These are phyloP conservation scores for Aspergillus spinulosporus DNA, from an alignment of 2,329 filamentous ascomycete species.

Conservation along the genomic window DNA sequence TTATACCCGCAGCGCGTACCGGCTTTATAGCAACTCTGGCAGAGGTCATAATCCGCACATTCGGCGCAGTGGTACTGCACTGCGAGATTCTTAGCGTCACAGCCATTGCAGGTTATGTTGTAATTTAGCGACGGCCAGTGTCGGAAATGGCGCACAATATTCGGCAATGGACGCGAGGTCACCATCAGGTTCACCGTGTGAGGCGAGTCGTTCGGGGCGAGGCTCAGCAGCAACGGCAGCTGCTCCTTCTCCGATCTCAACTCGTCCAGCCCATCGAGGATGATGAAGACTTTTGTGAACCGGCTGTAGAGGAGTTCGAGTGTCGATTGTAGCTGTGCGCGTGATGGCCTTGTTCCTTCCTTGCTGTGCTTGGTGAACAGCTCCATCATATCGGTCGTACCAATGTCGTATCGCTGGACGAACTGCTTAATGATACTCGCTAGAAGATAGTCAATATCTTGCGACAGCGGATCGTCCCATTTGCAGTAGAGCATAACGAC, in stretches of 20 bases:
- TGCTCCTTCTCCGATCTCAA: constrained; percentile 4
- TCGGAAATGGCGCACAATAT: constrained; percentile 7
- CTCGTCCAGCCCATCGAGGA: constrained; percentile 15
- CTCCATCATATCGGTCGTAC: background rate
- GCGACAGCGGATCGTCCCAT: constrained; percentile 19
- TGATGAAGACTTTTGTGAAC: constrained; percentile 11
- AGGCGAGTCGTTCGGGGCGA: background rate
- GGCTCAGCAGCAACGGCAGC: background rate
- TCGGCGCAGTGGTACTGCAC: constrained; percentile 3
- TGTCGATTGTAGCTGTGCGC: background rate
- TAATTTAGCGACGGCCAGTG: background rate
- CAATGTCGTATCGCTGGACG: constrained; percentile 8
- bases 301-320: background rate
- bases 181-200: constrained; percentile 11
- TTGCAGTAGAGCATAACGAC: constrained; percentile 21
- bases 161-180: constrained; percentile 8
- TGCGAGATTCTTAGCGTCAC: background rate
- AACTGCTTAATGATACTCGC: constrained; percentile 14
- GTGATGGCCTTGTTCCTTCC: constrained; percentile 1
- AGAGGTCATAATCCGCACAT: constrained; percentile 10
- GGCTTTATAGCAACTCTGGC: background rate
- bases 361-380: constrained; percentile 1
- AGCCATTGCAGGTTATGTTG: background rate
- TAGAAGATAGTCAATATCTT: constrained; percentile 6
- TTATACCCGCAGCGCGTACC: constrained; percentile 9